Evolutionary conservation across 257 asterid genomes (phyloP).

Genomic region (Nicotiana tabacum): DNA sequence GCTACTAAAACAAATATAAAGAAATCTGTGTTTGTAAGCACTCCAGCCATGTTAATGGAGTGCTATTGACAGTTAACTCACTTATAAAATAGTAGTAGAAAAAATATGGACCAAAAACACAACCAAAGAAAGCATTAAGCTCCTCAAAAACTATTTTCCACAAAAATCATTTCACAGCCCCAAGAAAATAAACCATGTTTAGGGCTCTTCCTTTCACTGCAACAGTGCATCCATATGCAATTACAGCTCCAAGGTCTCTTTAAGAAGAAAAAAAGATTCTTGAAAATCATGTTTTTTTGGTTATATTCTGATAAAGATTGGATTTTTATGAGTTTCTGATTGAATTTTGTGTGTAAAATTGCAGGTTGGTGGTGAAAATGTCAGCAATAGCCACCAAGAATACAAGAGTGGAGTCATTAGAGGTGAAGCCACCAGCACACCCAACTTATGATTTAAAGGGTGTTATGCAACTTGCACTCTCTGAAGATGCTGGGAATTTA

Average conservation of each 20-base stretch:
- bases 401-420: conserved; percentile 22
- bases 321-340: neutral
- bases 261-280: neutral
- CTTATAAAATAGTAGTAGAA: no score
- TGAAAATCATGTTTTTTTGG: neutral
- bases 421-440: conserved; percentile 78
- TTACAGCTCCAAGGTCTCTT: conserved; percentile 25
- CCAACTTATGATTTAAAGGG: conserved; percentile 85
- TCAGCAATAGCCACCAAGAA: conserved; percentile 37
- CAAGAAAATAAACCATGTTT: conserved; percentile 20
- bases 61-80: no score
- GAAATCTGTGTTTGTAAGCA: no score
- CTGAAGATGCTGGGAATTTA: conserved; percentile 92
- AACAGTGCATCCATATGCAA: conserved; percentile 20
- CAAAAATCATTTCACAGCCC: neutral
- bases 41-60: no score
- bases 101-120: neutral
- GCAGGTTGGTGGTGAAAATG: conserved; percentile 70
- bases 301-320: neutral
- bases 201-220: conserved; percentile 31
- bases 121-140: neutral
- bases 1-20: no score
- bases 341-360: conserved; percentile 3
- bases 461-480: conserved; percentile 74
- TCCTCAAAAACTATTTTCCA: neutral